Percentiles rank a stretch among this genome's conserved stretches.
phyloP scores from a whole-genome alignment of 805 yeast genomes.

The Hanseniaspora valbyensis region DNA sequence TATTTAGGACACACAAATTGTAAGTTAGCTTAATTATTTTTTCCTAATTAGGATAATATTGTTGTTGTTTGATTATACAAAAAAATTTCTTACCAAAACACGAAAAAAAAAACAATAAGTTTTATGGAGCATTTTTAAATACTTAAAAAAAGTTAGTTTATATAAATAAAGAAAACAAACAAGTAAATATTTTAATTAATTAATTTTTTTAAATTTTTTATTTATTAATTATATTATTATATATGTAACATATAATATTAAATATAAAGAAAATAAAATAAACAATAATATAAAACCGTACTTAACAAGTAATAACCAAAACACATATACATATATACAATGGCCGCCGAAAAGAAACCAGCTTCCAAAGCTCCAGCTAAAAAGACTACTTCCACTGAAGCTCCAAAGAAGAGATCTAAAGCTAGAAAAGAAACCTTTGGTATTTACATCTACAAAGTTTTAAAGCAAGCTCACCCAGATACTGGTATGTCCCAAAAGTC shows the following conservation, averaged over 20 bases:
- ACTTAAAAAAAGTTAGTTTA: neutral
- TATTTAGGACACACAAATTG: neutral
- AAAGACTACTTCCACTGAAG: conserved; percentile 77
- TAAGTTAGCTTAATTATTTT: no score
- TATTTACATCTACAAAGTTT: conserved; percentile 94
- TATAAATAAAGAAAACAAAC: neutral
- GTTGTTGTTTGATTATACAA: no score
- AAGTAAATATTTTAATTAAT: neutral
- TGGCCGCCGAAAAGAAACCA: conserved; percentile 93
- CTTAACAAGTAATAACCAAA: conserved; percentile 1
- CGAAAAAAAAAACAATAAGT: neutral
- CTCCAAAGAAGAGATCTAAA: conserved; percentile 84
- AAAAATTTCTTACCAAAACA: neutral
- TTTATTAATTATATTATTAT: neutral
- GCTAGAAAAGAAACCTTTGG: conserved; percentile 97
- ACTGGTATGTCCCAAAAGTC: conserved; percentile 99
- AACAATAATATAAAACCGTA: conserved; percentile 29
- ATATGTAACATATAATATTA: neutral
- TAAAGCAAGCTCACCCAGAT: conserved; percentile 98
- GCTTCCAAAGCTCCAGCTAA: conserved; percentile 93
- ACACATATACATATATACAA: conserved; percentile 29
- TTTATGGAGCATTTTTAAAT: no score
- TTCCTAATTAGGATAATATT: conserved; percentile 8
- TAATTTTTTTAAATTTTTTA: neutral
- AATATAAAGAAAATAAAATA: neutral